Evolutionary conservation across 495 filamentous ascomycete species (phyloP).

Genomic region (Staphylotrichum longicolle): DNA sequence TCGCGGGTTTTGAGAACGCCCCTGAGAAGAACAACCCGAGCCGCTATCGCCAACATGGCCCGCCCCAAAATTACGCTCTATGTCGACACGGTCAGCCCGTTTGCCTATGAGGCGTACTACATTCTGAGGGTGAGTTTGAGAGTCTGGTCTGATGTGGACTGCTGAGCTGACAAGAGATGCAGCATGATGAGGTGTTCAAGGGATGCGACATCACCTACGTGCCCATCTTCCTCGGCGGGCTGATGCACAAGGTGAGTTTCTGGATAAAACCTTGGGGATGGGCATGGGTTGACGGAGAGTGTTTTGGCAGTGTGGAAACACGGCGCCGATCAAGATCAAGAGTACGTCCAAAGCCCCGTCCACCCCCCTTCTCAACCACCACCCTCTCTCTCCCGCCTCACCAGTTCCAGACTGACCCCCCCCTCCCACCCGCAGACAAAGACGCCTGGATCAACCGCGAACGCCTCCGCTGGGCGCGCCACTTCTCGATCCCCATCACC

Average conservation of each 20-base stretch:
- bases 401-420: background rate
- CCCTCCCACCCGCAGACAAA: slow-evolving; percentile 54
- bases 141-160: no score
- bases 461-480: slow-evolving; percentile 58
- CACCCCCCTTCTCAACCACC: background rate
- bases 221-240: slow-evolving; percentile 66
- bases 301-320: slow-evolving; percentile 52
- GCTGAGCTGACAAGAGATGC: background rate
- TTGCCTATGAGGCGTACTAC: slow-evolving; percentile 67
- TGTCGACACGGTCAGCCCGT: slow-evolving; percentile 68
- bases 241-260: slow-evolving; percentile 56
- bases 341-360: slow-evolving; percentile 45
- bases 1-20: no score
- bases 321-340: slow-evolving; percentile 63
- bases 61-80: slow-evolving; percentile 63
- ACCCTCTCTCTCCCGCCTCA: background rate
- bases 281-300: background rate
- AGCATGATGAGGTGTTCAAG: slow-evolving; percentile 63
- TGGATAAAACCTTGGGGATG: no score
- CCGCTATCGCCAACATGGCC: slow-evolving; percentile 35
- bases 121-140: slow-evolving; percentile 52
- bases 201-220: slow-evolving; percentile 60
- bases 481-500: slow-evolving; percentile 60
- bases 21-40: background rate
- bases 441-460: slow-evolving; percentile 60